Evolutionary conservation across 495 filamentous ascomycete genomes (phyloP), one percentile per base, ranked within the genome.

Genomic region (Penicillium goetzii): DNA sequence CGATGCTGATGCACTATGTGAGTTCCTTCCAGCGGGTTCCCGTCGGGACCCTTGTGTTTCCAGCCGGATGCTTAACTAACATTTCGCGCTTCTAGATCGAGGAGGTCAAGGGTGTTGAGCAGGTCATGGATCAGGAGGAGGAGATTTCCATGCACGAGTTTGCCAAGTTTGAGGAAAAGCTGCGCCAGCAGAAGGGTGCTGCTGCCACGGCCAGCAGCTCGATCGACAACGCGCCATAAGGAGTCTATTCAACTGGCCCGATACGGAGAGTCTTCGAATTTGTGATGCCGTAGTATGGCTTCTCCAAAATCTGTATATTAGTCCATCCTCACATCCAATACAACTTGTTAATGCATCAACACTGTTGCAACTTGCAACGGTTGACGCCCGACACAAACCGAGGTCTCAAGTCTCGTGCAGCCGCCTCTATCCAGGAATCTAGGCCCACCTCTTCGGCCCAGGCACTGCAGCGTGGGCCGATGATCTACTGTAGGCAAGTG

Each of bases 161-260:
- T 77, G 90, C 91, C 49, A 93, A 90, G 76, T 99, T 99, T 76
- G 95, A 99, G 74, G 92, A 97, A 81, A 97, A 96, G 78, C 76
- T 99, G 68, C 87, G 85, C 72, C 83, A 87, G 71, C 90, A 92
- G 68, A 93, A 92, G 71, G 87, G 81, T 25, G 67, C 79, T n/a
- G 75, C 76, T 43, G 80, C 83, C 47, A 78, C 83, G 58, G 71
- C 87, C 69, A 79, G 85, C n/a, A 89, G 85, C 23, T 83, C 84
- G 45, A 67, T 92, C 50, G 90, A 93, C 75, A 85, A 78, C 19
- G 81, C 81, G 43, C 72, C 76, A 57, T 84, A 71, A 76, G 53
- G n/a, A 25, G 19, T 23, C 9, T 17, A 0, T 11, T 50, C 56
- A 57, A 7, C 10, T 21, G 30, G 45, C 15, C 4, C 34, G 26